A percentile compares a stretch with the other conserved stretches of the same genome.
Conservation (phyloP, 306 rosid species). For the Quercus engelmannii region DNA sequence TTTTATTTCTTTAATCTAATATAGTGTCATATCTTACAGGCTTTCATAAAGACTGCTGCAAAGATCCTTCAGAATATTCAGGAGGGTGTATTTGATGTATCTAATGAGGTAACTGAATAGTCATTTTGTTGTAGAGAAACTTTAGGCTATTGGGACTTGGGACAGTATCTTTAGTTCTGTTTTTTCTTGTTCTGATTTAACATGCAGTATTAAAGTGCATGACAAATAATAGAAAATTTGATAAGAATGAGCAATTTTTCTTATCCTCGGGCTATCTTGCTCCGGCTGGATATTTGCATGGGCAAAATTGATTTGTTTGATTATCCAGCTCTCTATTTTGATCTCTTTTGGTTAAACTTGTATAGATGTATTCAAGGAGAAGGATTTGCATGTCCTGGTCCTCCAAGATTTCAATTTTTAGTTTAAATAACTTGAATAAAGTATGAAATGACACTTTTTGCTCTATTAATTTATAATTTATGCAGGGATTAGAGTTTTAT, state of each 20-base stretch:
- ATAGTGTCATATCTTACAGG: slow-evolving; percentile 39
- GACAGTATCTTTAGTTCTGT: not conserved
- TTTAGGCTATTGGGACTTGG: not conserved
- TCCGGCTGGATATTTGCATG: not conserved
- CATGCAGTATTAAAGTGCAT: not conserved
- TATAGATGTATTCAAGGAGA: no score
- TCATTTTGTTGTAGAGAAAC: slow-evolving; percentile 9
- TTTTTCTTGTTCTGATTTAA: not conserved
- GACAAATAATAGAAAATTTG: not conserved
- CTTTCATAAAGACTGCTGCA: slow-evolving; percentile 83
- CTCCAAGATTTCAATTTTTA: no score
- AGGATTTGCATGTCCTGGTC: no score
- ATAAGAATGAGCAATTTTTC: not conserved
- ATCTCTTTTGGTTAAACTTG: not conserved
- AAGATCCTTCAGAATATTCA: slow-evolving; percentile 91
- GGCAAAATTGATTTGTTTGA: not conserved
- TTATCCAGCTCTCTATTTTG: not conserved
- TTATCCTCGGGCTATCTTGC: not conserved
- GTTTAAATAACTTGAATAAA: no score
- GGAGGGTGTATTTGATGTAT: slow-evolving; percentile 85
- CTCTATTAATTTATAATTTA: no score
- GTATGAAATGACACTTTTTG: no score
- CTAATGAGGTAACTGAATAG: slow-evolving; percentile 72
- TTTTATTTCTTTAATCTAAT: not conserved
- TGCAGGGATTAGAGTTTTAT: no score